Conservation (phyloP, 805 yeast species). For the Candida loeiensis region DNA sequence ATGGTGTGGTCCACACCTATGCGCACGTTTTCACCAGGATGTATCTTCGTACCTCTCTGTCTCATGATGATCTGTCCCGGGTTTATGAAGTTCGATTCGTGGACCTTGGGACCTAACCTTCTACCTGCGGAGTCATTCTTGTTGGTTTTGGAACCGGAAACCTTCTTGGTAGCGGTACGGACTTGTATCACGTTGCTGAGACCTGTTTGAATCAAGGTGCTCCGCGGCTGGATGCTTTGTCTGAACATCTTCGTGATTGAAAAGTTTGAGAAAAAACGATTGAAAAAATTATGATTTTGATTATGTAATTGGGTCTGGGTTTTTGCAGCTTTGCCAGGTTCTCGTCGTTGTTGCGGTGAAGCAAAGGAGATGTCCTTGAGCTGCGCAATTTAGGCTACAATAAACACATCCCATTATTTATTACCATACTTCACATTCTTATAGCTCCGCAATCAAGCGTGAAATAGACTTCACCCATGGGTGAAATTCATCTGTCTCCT, state of each 20-base stretch:
- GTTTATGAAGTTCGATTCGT: conserved; percentile 71
- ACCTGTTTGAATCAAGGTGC: conserved; percentile 6
- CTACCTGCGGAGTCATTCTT: conserved; percentile 95
- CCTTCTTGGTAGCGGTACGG: conserved; percentile 90
- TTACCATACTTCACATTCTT: not conserved
- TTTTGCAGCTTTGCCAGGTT: not conserved
- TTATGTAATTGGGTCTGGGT: not conserved
- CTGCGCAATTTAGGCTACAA: too few relatives aligned
- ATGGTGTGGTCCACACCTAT: conserved; percentile 94
- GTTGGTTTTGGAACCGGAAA: conserved; percentile 91
- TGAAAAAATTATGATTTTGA: not conserved
- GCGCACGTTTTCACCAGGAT: conserved; percentile 87
- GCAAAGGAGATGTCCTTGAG: too few relatives aligned
- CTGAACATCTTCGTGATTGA: conserved; percentile 6
- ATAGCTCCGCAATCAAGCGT: not conserved
- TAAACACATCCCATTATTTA: not conserved
- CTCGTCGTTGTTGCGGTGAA: too few relatives aligned
- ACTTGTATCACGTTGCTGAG: conserved; percentile 35
- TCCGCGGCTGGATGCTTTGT: conserved; percentile 1
- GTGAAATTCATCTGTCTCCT: not conserved
- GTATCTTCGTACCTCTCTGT: conserved; percentile 92
- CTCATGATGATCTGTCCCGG: conserved; percentile 87
- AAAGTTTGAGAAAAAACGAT: conserved; percentile 6
- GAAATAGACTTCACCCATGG: not conserved
- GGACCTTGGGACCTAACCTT: conserved; percentile 84